phyloP scores from a whole-genome alignment of 257 asterid species.

The Verbascum thapsus region DNA sequence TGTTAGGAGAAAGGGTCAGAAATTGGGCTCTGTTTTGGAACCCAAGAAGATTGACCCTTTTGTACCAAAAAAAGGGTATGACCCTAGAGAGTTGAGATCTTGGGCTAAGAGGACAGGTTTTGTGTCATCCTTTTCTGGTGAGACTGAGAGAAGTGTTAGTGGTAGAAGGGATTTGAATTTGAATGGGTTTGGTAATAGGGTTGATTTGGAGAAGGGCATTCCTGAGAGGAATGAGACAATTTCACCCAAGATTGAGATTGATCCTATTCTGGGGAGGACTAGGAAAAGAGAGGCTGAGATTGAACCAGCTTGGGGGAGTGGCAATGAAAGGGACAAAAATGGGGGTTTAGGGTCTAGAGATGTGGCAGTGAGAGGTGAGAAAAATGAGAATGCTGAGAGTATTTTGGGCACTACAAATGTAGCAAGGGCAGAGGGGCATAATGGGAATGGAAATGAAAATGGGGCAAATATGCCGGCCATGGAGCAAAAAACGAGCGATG shows the following conservation, averaged over 20 bases:
- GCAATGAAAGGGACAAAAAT: slow-evolving; percentile 41
- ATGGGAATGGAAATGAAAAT: slow-evolving; percentile 44
- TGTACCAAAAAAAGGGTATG: slow-evolving; percentile 65
- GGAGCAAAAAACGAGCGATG: slow-evolving; percentile 57
- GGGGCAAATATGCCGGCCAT: slow-evolving; percentile 36
- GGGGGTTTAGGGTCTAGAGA: slow-evolving; percentile 40
- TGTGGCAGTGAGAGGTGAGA: slow-evolving; percentile 45
- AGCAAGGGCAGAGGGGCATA: slow-evolving; percentile 39
- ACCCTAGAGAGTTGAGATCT: slow-evolving; percentile 88
- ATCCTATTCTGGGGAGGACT: slow-evolving; percentile 82
- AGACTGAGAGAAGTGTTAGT: slow-evolving; percentile 57
- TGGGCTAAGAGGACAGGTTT: slow-evolving; percentile 99
- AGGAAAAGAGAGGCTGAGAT: slow-evolving; percentile 65
- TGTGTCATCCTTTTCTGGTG: slow-evolving; percentile 80
- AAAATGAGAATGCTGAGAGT: slow-evolving; percentile 41
- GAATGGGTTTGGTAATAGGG: slow-evolving; percentile 37
- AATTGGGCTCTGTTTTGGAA: slow-evolving; percentile 48
- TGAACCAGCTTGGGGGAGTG: slow-evolving; percentile 46
- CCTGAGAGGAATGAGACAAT: slow-evolving; percentile 54
- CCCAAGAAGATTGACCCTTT: slow-evolving; percentile 78
- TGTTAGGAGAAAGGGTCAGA: slow-evolving; percentile 49
- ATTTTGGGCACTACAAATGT: slow-evolving; percentile 34
- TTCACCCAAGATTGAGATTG: slow-evolving; percentile 84
- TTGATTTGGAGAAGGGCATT: slow-evolving; percentile 72
- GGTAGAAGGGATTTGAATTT: slow-evolving; percentile 47